phyloP scores from a whole-genome alignment of 352 stramenopile genomes.

The Globisporangium canariense region DNA sequence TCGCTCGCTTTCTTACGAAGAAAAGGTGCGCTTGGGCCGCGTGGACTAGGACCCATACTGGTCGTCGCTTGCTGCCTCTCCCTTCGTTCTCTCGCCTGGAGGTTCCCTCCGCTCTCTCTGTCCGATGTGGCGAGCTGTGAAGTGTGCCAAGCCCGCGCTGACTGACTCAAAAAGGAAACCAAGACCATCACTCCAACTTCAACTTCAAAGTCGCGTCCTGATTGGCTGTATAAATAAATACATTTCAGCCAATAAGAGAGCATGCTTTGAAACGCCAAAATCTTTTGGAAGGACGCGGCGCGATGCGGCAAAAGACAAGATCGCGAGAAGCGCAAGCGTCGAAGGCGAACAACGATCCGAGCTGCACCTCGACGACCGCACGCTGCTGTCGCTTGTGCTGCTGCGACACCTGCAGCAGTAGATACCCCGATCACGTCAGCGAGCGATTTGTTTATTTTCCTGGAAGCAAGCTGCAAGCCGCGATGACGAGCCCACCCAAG shows the following conservation, averaged over 20 bases:
- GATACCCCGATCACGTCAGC: not conserved
- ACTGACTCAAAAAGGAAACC: not conserved
- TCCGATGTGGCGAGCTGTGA: not conserved
- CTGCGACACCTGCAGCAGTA: not conserved
- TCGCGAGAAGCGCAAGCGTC: not conserved
- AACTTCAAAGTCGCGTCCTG: not conserved
- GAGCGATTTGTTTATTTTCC: not conserved
- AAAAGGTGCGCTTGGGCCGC: no score
- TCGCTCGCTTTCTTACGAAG: no score
- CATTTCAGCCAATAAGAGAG: conserved; percentile 1
- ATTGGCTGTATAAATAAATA: conserved; percentile 3
- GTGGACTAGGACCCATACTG: no score
- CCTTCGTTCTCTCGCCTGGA: not conserved
- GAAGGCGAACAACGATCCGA: not conserved
- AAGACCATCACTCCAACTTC: conserved; percentile 14
- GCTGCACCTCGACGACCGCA: not conserved
- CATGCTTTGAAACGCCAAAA: not conserved
- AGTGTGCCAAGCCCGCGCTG: conserved; percentile 8
- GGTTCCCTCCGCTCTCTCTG: not conserved
- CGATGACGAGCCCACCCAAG: conserved; percentile 4
- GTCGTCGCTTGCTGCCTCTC: not conserved
- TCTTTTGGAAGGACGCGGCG: not conserved
- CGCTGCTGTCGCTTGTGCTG: not conserved
- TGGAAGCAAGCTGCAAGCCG: not conserved
- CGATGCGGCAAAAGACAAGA: not conserved